Conservation (phyloP, 2,329 filamentous ascomycete genomes). For the Colletotrichum sansevieriae region DNA sequence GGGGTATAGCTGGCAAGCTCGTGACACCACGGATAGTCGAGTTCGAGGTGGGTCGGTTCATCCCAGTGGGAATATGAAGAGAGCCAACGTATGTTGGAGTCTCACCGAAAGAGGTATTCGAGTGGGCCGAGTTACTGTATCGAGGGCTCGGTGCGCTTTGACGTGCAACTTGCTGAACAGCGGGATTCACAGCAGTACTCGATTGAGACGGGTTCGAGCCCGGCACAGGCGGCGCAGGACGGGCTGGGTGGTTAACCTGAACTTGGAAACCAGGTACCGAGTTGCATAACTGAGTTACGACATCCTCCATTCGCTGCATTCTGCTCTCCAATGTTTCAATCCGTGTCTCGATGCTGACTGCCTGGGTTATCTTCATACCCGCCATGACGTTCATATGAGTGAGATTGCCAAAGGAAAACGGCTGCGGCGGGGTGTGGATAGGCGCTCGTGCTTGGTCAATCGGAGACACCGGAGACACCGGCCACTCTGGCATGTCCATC, state of each 20-base stretch:
- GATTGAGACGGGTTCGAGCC: constrained; percentile 45
- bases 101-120: constrained; percentile 61
- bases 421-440: constrained; percentile 57
- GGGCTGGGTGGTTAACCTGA: constrained; percentile 47
- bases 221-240: constrained; percentile 45
- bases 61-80: constrained; percentile 51
- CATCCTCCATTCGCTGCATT: constrained; percentile 65
- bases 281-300: constrained; percentile 64
- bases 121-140: constrained; percentile 55
- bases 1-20: constrained; percentile 58
- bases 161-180: constrained; percentile 48
- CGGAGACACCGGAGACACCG: constrained; percentile 43
- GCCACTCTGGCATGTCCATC: constrained; percentile 51
- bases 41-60: constrained; percentile 58
- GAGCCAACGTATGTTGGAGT: constrained; percentile 60
- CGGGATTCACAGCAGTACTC: constrained; percentile 47
- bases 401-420: constrained; percentile 68
- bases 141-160: constrained; percentile 47
- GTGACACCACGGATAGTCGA: constrained; percentile 62
- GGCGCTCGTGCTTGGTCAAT: constrained; percentile 50
- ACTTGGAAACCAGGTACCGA: constrained; percentile 56
- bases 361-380: constrained; percentile 70
- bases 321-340: constrained; percentile 65
- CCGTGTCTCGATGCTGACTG: constrained; percentile 65
- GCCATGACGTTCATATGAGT: constrained; percentile 60